Evolutionary conservation across 306 rosid species (phyloP).

Genomic region (Alnus glutinosa): DNA sequence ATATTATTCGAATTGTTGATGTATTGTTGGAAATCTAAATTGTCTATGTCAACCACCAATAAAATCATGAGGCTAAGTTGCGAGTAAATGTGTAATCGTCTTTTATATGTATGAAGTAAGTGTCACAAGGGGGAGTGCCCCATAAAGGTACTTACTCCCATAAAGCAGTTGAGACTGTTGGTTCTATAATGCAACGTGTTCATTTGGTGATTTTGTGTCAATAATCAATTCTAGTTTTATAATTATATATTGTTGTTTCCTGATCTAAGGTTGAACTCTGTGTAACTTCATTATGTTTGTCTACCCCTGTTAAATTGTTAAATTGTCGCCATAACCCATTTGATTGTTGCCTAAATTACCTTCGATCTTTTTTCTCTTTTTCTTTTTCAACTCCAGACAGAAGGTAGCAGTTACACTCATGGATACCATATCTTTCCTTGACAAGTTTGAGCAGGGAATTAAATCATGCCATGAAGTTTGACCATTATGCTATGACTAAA

Average conservation of each 20-base stretch:
- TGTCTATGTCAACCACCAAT: no score
- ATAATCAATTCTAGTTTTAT: background rate
- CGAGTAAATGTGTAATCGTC: no score
- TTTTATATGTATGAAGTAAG: background rate
- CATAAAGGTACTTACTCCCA: background rate
- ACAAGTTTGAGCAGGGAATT: slow-evolving; percentile 92
- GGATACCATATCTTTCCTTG: slow-evolving; percentile 72
- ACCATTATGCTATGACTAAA: slow-evolving; percentile 23
- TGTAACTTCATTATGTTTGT: background rate
- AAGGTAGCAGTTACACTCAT: slow-evolving; percentile 68
- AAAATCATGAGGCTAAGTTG: background rate
- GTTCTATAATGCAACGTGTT: background rate
- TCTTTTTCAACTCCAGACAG: slow-evolving; percentile 51
- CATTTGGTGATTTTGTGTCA: background rate
- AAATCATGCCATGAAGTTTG: slow-evolving; percentile 82
- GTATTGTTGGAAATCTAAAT: no score
- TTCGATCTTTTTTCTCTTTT: slow-evolving; percentile 11
- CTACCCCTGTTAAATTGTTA: no score
- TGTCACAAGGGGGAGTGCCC: background rate
- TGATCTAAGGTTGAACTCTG: background rate
- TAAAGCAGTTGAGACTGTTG: background rate
- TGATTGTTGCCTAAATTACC: slow-evolving; percentile 14
- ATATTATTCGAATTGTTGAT: no score
- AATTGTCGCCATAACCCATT: background rate
- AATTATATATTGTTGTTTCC: background rate